These are phyloP conservation scores for Cercospora sojina DNA, from an alignment of 2,329 filamentous ascomycete species.

Conservation along the genomic window DNA sequence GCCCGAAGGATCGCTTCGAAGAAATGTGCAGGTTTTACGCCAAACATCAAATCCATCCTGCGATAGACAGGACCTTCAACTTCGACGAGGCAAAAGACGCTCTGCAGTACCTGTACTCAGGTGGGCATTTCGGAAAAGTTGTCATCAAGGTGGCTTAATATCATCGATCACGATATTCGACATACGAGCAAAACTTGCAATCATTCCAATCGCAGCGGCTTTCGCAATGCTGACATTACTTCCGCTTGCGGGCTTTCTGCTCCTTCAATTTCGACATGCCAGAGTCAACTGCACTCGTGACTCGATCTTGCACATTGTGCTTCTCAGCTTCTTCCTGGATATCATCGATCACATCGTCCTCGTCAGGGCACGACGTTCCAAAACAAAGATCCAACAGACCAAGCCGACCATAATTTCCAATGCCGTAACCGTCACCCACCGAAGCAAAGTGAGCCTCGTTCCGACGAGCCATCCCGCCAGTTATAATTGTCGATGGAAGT, in stretches of 20 bases:
- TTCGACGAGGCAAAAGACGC: conserved; percentile 40
- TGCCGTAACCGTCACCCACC: conserved; percentile 36
- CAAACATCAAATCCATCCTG: conserved; percentile 43
- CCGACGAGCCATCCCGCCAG: conserved; percentile 58
- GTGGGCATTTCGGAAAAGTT: conserved; percentile 43
- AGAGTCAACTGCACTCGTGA: conserved; percentile 37
- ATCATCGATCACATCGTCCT: conserved; percentile 56
- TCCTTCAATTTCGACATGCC: conserved; percentile 20
- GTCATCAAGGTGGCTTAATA: conserved; percentile 33
- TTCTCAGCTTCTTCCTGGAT: conserved; percentile 57
- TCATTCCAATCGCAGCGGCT: neutral
- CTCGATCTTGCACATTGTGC: conserved; percentile 50
- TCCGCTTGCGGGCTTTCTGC: conserved; percentile 15
- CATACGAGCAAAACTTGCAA: neutral
- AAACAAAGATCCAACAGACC: conserved; percentile 63
- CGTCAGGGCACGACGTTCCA: conserved; percentile 51
- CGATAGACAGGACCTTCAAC: conserved; percentile 43
- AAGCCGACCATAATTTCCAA: conserved; percentile 44
- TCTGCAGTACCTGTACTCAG: conserved; percentile 39
- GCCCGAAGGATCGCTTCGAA: conserved; percentile 55
- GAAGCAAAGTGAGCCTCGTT: conserved; percentile 57
- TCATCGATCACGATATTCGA: neutral
- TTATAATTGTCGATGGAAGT: conserved; percentile 58
- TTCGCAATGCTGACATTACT: neutral
- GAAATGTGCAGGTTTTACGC: conserved; percentile 46